A percentile compares a stretch with the other conserved stretches of the same genome.
Conservation (phyloP, 1,284 basidiomycete species). For the Anthracocystis walkeri region DNA sequence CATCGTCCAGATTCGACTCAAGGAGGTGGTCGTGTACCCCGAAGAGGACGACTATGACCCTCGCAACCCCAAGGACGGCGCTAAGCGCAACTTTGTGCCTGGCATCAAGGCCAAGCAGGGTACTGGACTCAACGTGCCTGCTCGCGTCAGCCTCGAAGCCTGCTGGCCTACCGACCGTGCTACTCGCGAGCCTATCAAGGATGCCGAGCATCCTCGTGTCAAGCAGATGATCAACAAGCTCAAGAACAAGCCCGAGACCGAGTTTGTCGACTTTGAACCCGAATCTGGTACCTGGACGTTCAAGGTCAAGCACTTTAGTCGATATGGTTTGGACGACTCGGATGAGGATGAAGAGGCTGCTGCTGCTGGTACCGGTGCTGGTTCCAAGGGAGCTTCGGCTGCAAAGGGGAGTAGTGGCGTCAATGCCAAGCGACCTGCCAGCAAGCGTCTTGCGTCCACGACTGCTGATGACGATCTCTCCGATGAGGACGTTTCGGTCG, state of each 20-base stretch:
- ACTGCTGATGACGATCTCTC: constrained; percentile 22
- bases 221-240: constrained; percentile 85
- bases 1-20: constrained; percentile 87
- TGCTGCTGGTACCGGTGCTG: constrained; percentile 1
- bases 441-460: constrained; percentile 38
- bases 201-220: constrained; percentile 77
- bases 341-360: constrained; percentile 57
- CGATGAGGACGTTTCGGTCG: constrained; percentile 22
- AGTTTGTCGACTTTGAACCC: constrained; percentile 84
- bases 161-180: constrained; percentile 94
- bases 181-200: constrained; percentile 88
- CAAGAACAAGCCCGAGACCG: constrained; percentile 85
- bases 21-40: constrained; percentile 93
- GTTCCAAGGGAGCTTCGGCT: constrained; percentile 19
- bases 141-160: constrained; percentile 81
- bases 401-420: constrained; percentile 20
- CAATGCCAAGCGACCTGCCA: constrained; percentile 34
- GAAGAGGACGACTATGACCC: constrained; percentile 73
- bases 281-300: constrained; percentile 91
- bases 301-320: constrained; percentile 85
- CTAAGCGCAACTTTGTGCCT: constrained; percentile 62
- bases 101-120: constrained; percentile 77
- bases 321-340: constrained; percentile 68
- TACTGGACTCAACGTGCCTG: constrained; percentile 88
- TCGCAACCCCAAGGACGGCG: constrained; percentile 62